Evolutionary conservation across 345 rosid genomes (phyloP), one percentile per base, ranked within the genome.

Genomic region (Hypericum perforatum): DNA sequence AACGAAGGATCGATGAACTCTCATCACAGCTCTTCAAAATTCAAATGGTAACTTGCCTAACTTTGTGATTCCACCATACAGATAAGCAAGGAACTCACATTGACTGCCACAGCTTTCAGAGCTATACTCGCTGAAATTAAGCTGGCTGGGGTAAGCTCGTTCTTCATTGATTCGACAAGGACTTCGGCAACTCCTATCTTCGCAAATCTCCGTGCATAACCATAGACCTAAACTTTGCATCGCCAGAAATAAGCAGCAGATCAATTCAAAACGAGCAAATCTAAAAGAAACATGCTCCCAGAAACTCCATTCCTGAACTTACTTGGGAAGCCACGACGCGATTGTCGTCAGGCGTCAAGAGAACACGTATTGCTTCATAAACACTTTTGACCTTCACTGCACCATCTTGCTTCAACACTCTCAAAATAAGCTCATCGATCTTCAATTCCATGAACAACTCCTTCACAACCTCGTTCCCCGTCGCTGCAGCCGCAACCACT

Each of bases 321-420:
- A 91, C 95, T 77, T 92, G 81, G 41, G 96, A 88, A 70, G 98
- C 98, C 71, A 83, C 84, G 37, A 85, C 98, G 37, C 96, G 95
- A 70, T 71, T 72, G 54, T 92, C 98, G 77, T 88, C 97, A 16
- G 97, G 79, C 0, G 95, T 83, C 60, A 85, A 77, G 58, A 92
- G 57, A 69, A 75, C 81, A 53, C 80, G 73, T 54, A 92, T 77
- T 13, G 95, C 80, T 49, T 92, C 91, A 43, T 88, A 92, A 65
- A 22, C 32, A 22, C 32, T 22, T 22, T 22, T 22, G 62, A 80
- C 54, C 10, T 67, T 57, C 39, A 59, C 68, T 61, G 70, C 74
- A 66, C 66, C 61, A 66, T 70, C 67, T 54, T 51, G 46, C 41
- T 22, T 22, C 32, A 22, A 22, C 32, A 22, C 32, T 1, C 32